A percentile compares a stretch with the other conserved stretches of the same genome.
Evolutionary conservation across 2,329 filamentous ascomycete genomes (phyloP).

Genomic region (Geosmithia flava): DNA sequence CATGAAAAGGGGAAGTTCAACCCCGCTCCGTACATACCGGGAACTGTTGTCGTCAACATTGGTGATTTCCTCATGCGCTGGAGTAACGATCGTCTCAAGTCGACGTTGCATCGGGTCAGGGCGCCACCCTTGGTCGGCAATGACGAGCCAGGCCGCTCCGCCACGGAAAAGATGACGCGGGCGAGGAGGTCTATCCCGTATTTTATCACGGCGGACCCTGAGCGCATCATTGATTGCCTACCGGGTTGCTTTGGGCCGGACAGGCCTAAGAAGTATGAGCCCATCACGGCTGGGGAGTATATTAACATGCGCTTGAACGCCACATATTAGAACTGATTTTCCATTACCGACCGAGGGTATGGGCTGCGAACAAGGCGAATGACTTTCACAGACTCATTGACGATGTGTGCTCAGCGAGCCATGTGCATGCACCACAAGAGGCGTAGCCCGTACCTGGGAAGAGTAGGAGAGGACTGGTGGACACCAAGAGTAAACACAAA

Average conservation of each 20-base stretch:
- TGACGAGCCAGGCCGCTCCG: conserved; percentile 4
- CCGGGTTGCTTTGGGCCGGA: neutral
- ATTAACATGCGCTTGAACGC: neutral
- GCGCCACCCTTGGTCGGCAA: conserved; percentile 8
- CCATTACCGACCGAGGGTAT: no score
- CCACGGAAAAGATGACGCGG: conserved; percentile 6
- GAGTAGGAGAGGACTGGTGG: no score
- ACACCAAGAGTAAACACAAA: neutral
- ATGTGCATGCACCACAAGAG: no score
- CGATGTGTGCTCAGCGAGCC: no score
- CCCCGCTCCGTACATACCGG: conserved; percentile 12
- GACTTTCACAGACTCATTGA: no score
- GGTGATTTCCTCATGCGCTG: conserved; percentile 24
- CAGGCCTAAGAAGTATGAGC: neutral
- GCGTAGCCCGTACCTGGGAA: no score
- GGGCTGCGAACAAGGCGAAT: neutral
- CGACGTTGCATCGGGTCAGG: conserved; percentile 17
- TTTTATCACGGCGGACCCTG: conserved; percentile 7
- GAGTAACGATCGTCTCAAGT: conserved; percentile 20
- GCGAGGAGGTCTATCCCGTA: conserved; percentile 14
- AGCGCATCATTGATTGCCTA: neutral
- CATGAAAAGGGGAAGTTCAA: conserved; percentile 10
- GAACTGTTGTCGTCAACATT: conserved; percentile 19
- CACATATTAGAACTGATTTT: neutral
- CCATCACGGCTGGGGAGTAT: neutral